These are phyloP conservation scores for Phytophthora pluvialis DNA, from an alignment of 352 stramenopile genomes.

Conservation along the genomic window DNA sequence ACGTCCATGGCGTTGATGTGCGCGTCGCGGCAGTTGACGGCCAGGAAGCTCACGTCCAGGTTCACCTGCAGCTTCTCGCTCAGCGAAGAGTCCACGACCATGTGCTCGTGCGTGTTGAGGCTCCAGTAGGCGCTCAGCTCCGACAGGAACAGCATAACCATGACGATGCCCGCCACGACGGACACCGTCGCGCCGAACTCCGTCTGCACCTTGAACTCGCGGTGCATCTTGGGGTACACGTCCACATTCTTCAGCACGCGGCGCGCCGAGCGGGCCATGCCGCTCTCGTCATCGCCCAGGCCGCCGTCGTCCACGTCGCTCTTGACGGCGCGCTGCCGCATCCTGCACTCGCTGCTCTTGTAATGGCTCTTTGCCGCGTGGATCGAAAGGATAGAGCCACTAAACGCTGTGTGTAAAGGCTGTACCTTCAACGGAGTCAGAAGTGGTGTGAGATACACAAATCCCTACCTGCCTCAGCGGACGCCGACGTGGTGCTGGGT, in stretches of 20 bases:
- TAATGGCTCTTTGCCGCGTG: conserved; percentile 27
- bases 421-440: conserved; percentile 10
- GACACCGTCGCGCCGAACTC: conserved; percentile 84
- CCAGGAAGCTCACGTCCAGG: conserved; percentile 98
- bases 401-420: background rate
- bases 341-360: conserved; percentile 14
- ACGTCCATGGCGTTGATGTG: conserved; percentile 99
- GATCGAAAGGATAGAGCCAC: conserved; percentile 11
- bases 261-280: conserved; percentile 52
- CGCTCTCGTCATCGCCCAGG: conserved; percentile 41
- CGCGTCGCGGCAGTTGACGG: conserved; percentile 96
- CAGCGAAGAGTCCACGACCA: conserved; percentile 96
- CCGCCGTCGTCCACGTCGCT: conserved; percentile 64
- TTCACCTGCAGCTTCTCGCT: conserved; percentile 96
- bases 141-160: conserved; percentile 48
- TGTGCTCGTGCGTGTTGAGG: conserved; percentile 91
- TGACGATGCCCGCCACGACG: conserved; percentile 21
- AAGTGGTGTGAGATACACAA: conserved; percentile 11
- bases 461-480: conserved; percentile 4
- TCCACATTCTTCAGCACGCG: conserved; percentile 84
- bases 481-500: conserved; percentile 4
- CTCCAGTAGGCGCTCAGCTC: conserved; percentile 88
- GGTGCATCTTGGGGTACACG: conserved; percentile 96
- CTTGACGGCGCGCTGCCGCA: conserved; percentile 68
- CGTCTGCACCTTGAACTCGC: conserved; percentile 96